Conservation (phyloP, 495 filamentous ascomycete genomes). For the Aspergillus haitiensis region DNA sequence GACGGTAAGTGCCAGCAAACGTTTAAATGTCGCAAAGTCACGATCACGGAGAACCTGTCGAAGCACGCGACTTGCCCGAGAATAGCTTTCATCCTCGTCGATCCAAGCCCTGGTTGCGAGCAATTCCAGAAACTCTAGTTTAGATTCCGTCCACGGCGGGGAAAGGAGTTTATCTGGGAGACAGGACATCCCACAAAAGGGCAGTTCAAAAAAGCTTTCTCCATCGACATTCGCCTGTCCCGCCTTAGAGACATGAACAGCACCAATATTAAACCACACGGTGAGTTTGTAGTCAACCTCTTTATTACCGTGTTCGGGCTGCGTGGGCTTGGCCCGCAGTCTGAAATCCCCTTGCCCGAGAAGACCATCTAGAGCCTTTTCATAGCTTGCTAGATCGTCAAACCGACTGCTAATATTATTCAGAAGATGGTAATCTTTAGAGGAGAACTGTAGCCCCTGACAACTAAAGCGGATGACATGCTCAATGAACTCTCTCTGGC, state of each 20-base stretch:
- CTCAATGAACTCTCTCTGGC: conserved; percentile 41
- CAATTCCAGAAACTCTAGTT: conserved; percentile 44
- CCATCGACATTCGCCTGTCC: conserved; percentile 27
- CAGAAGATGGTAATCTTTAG: conserved; percentile 25
- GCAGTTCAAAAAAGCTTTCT: conserved; percentile 37
- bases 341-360: conserved; percentile 37
- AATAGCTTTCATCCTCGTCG: conserved; percentile 31
- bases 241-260: conserved; percentile 34
- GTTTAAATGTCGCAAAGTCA: conserved; percentile 34
- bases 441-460: conserved; percentile 25
- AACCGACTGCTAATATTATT: conserved; percentile 26
- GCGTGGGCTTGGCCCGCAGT: conserved; percentile 21
- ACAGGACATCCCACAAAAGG: conserved; percentile 25
- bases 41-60: conserved; percentile 40
- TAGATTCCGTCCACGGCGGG: conserved; percentile 44
- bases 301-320: conserved; percentile 11
- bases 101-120: conserved; percentile 37
- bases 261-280: conserved; percentile 42
- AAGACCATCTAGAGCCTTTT: conserved; percentile 23
- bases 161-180: conserved; percentile 45
- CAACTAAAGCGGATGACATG: conserved; percentile 36
- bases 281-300: conserved; percentile 30
- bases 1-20: conserved; percentile 33
- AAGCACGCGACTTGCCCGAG: conserved; percentile 26
- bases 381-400: conserved; percentile 21